A percentile compares a stretch with the other conserved stretches of the same genome.
Evolutionary conservation across 306 rosid genomes (phyloP).

Genomic region (Luffa acutangula): DNA sequence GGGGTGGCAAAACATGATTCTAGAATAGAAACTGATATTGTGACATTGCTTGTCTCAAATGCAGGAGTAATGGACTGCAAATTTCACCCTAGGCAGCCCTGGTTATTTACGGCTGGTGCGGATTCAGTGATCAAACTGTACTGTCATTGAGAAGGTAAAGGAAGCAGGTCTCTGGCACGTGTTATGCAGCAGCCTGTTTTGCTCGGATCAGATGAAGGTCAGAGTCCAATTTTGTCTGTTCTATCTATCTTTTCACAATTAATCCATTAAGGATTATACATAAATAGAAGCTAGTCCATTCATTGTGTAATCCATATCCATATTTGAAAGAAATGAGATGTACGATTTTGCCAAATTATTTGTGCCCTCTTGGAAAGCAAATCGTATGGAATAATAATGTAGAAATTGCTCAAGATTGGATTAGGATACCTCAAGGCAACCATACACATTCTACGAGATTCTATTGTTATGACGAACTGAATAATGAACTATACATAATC

Average conservation of each 20-base stretch:
- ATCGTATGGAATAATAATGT: background rate
- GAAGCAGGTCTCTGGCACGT: background rate
- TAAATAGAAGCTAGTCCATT: background rate
- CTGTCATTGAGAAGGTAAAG: slow-evolving; percentile 35
- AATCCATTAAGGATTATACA: background rate
- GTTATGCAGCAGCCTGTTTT: background rate
- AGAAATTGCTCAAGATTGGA: background rate
- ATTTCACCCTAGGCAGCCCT: slow-evolving; percentile 91
- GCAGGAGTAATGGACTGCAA: slow-evolving; percentile 74
- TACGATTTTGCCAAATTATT: background rate
- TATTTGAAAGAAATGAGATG: background rate
- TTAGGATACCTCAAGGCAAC: background rate
- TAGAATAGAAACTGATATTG: background rate
- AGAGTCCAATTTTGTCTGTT: background rate
- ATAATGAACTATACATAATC: background rate
- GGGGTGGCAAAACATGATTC: background rate
- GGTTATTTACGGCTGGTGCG: slow-evolving; percentile 87
- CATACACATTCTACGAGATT: background rate
- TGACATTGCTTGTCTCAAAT: slow-evolving; percentile 2
- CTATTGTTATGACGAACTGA: background rate
- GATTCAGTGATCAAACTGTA: slow-evolving; percentile 67
- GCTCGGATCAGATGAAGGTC: background rate
- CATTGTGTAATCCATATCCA: background rate
- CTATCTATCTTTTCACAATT: background rate
- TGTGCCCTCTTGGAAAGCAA: background rate